Base-by-base conservation (phyloP, 371 early-diverging fungal genomes). In the Caulochytrium protostelioides region DNA sequence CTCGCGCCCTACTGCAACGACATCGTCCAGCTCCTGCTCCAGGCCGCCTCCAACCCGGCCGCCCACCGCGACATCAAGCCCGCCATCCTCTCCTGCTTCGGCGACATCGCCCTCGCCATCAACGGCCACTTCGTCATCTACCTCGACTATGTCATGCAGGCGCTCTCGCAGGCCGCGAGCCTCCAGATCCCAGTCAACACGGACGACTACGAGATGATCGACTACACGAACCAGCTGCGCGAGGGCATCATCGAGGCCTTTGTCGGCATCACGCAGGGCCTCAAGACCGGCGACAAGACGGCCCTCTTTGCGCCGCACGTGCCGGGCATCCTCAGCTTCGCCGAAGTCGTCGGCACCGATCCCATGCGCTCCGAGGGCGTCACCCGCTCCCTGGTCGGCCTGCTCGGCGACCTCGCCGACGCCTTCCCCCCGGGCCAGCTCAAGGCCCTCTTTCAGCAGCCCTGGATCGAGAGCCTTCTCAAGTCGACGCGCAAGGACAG, bases 31-130 rank as follows among this genome's bases (percentile, higher is more conserved):
- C 49, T 76, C n/a, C 47, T 94, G 40, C 60, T 83, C 30, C 55
- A 71, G 22, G 71, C 17, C 32, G 34, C 4, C 54, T 47, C 52
- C 52, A 74, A 63, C 30, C 72, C 76, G 15, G 62, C 65, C 10
- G 57, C 87, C 33, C 74, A 82, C 49, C 74, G 79, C 32, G 66
- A 63, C 27, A 81, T 94, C 13, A 89, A 91, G 62, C 86, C 94
- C 1, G 65, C 77, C 13, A 86, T 89, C 38, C 69, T 98, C 9
- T 77, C 89, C 1, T 76, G 79, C 56, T 85, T 98, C 62, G 97
- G 97, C 31, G 98, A 98, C 59, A 78, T 98, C 46, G 89, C 97
- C 2, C 54, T 91, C 34, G 89, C 94, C 3, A 76, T 97, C 39
- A 83, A 85, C 24, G 79, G 70, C 12, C 52, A 69, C 32, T 97